Percentiles rank a stretch among this genome's conserved stretches.
Conservation (phyloP, 768 basidiomycete species). For the Xanthoconium purpureum region DNA sequence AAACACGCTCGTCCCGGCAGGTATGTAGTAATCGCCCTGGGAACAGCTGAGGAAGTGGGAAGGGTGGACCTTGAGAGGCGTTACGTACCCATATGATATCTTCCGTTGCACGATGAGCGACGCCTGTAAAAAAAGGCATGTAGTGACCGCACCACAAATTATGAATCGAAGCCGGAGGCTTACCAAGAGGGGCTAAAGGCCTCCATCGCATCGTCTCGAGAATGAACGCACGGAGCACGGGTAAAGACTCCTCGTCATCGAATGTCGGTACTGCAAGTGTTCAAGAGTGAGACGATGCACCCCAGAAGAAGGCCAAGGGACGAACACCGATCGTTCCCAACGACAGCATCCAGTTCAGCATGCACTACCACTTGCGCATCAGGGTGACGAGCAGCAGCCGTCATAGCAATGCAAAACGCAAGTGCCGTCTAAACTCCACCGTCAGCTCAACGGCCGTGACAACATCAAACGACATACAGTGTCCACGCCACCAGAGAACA, state of each 20-base stretch:
- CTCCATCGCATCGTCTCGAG: constrained; percentile 37
- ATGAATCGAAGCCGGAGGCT: neutral
- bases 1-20: constrained; percentile 15
- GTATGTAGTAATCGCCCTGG: constrained; percentile 17
- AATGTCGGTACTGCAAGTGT: constrained; percentile 34
- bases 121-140: neutral
- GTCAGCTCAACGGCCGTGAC: neutral
- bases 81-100: constrained; percentile 16
- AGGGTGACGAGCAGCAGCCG: constrained; percentile 50
- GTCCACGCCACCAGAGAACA: constrained; percentile 58
- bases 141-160: too few species aligned
- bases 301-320: neutral
- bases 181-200: constrained; percentile 26
- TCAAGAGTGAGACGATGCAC: neutral
- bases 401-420: constrained; percentile 45
- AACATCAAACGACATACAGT: constrained; percentile 31
- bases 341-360: constrained; percentile 47
- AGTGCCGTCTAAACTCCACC: constrained; percentile 38
- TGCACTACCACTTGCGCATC: constrained; percentile 48
- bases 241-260: constrained; percentile 29
- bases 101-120: constrained; percentile 14
- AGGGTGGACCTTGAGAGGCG: neutral
- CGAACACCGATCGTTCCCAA: constrained; percentile 34
- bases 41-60: neutral
- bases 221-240: constrained; percentile 34